These are phyloP conservation scores for Epichloe aotearoae DNA, from an alignment of 2,329 filamentous ascomycete genomes.

Conservation along the genomic window DNA sequence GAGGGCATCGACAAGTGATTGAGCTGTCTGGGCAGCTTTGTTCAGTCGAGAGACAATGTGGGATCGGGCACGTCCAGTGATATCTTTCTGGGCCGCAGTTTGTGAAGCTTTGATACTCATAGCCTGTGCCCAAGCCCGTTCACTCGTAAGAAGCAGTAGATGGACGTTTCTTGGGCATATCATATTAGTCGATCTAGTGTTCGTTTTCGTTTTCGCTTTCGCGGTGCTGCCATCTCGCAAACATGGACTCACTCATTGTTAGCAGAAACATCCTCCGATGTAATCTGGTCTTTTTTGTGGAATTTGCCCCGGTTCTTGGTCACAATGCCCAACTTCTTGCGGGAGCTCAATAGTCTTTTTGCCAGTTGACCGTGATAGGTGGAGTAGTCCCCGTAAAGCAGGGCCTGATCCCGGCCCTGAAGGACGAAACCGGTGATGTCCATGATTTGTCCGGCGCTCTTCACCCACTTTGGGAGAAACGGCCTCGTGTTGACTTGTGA, in stretches of 20 bases:
- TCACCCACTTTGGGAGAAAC: neutral
- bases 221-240: neutral
- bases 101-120: slow-evolving; percentile 87
- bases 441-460: slow-evolving; percentile 37
- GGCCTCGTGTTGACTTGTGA: neutral
- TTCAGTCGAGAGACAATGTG: slow-evolving; percentile 81
- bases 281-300: slow-evolving; percentile 54
- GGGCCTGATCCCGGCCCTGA: slow-evolving; percentile 65
- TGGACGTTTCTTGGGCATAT: slow-evolving; percentile 48
- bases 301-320: slow-evolving; percentile 84
- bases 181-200: neutral
- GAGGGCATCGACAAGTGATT: slow-evolving; percentile 53
- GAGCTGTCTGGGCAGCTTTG: slow-evolving; percentile 63
- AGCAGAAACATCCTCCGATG: slow-evolving; percentile 55
- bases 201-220: slow-evolving; percentile 3
- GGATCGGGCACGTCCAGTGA: slow-evolving; percentile 65
- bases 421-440: slow-evolving; percentile 81
- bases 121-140: slow-evolving; percentile 88
- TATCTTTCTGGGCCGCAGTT: slow-evolving; percentile 64
- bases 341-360: slow-evolving; percentile 67
- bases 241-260: slow-evolving; percentile 4
- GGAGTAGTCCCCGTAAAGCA: slow-evolving; percentile 79
- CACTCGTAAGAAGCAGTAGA: slow-evolving; percentile 72
- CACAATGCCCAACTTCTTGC: slow-evolving; percentile 72
- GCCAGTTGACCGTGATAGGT: slow-evolving; percentile 71